Base-by-base conservation (phyloP, 2,329 filamentous ascomycete genomes). In the Chalaropsis ovoidea region DNA sequence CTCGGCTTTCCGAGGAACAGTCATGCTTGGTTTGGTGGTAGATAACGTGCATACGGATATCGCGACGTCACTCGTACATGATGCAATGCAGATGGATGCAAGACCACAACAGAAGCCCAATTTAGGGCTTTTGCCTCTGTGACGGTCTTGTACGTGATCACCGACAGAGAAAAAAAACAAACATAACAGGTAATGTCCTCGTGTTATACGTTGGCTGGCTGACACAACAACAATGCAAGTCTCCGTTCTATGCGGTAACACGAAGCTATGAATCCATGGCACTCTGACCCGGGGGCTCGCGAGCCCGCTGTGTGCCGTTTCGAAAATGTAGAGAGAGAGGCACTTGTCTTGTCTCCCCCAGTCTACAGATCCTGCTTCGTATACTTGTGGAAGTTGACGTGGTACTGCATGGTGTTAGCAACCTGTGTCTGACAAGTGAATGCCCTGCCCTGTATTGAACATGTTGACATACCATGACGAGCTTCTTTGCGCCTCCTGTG, bases 381-480 rank as follows among this genome's bases (percentile, higher is more conserved):
- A 35, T 66, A 67, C 31, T 67, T 69, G 11, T 61, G 65, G 22
- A 70, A 66, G 19, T 65, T 68, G 31, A 73, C 71, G 62, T 74
- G 73, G 56, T 72, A 73, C 73, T 74, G 47, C 13, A 62, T 3
- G 64, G 7, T 22, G 19, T n/a, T 17, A 56, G 47, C 35, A 61
- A 10, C 27, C 4, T 45, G 19, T 62, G 27, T 54, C 19, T 43
- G 31, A 39, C 15, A 19, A 60, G 35, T 27, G 17, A 17, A 41
- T n/a, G 19, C 13, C 10, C 24, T 45, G 13, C 22, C 10, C 24
- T 45, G 13, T 31, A 62, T 43, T n/a, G 19, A 35, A 17, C 39
- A 39, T 15, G 17, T 42, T 31, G 10, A 68, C 73, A 68, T 69
- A 76, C 75, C 71, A 75, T 71, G 66, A 72, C 70, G 17, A 74